phyloP scores from a whole-genome alignment of 345 rosid genomes.

The Gossypium sturtianum region DNA sequence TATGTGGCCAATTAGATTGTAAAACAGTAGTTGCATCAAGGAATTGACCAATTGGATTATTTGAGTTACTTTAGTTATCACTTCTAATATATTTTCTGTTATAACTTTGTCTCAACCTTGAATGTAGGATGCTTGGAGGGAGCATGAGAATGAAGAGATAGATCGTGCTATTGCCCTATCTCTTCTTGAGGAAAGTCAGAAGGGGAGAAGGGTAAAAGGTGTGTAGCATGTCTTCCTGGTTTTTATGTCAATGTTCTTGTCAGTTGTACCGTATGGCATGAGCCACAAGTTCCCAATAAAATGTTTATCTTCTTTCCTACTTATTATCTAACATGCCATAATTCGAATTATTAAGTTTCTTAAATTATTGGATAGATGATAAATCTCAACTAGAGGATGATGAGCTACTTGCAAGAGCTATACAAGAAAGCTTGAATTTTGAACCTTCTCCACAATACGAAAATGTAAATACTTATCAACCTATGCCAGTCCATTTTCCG shows the following conservation, averaged over 20 bases:
- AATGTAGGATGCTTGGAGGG: slow-evolving; percentile 45
- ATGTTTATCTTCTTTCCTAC: background rate
- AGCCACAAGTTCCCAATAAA: background rate
- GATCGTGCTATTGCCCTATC: slow-evolving; percentile 84
- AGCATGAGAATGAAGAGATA: slow-evolving; percentile 65
- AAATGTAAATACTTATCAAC: slow-evolving; percentile 26
- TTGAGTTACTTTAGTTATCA: slow-evolving; percentile 1
- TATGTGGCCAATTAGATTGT: background rate
- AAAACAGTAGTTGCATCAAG: background rate
- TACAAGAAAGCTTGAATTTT: slow-evolving; percentile 73
- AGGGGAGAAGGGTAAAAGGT: slow-evolving; percentile 36
- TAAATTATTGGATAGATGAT: slow-evolving; percentile 35
- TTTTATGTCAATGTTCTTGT: slow-evolving; percentile 2
- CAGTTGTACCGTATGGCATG: background rate
- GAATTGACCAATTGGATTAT: background rate
- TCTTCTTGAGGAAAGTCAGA: slow-evolving; percentile 62
- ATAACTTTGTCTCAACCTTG: background rate
- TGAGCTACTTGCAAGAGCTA: slow-evolving; percentile 88
- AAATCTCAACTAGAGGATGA: slow-evolving; percentile 64
- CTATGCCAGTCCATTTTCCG: slow-evolving; percentile 42
- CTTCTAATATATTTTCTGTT: slow-evolving; percentile 4
- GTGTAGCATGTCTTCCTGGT: slow-evolving; percentile 27
- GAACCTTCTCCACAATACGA: slow-evolving; percentile 42
- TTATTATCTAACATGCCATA: slow-evolving; percentile 10
- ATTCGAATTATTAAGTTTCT: slow-evolving; percentile 20